Base-by-base conservation (phyloP, 2,329 filamentous ascomycete genomes). In the Colletotrichum tofieldiae region DNA sequence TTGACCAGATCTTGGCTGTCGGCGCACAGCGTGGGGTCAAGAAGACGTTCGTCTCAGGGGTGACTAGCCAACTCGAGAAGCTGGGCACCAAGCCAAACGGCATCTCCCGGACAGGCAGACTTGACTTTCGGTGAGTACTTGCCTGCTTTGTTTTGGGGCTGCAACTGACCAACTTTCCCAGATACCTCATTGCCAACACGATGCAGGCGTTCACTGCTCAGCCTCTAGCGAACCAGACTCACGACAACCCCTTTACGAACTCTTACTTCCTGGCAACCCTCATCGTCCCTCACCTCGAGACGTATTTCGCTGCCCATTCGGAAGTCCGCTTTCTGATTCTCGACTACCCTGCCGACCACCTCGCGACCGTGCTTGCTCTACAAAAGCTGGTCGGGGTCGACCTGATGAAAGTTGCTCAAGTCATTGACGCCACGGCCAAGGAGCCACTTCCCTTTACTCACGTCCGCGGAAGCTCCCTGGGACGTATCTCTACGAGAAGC, bases 1-100 rank as follows among this genome's bases (percentile, higher is more conserved):
- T 90, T 16, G 89, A 92, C 75, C 84, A 91, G 60, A 89, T 92
- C 4, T 78, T 92, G 16, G 90, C 90, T 2, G 82, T 92, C 26
- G 90, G 90, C 4, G 85, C 86, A 5, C 88, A 92, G 74, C 82
- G 83, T 32, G 86, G 85, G 2, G 89, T 91, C 1, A 84, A 84
- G 39, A 86, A 83, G 72, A 84, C 85, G 1, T 88, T 89, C 60
- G 80, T 86, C 7, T 80, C 83, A 2, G 80, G 83, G 7, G 82
- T 92, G 11, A 84, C 83, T 3, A 83, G 85, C 0, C 86, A 86
- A 66, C 77, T 92, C 14, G 89, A 91, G 75, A 86, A 84, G 65
- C 80, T 91, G 5, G 90, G 89, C 0, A 83, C 79, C 8, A 88
- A 88, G 71, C 79, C 84, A 0, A 85, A 81, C 59, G 87, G 88